Base-by-base conservation (phyloP, 2,329 filamentous ascomycete genomes). In the Phaeosphaeria sp. region DNA sequence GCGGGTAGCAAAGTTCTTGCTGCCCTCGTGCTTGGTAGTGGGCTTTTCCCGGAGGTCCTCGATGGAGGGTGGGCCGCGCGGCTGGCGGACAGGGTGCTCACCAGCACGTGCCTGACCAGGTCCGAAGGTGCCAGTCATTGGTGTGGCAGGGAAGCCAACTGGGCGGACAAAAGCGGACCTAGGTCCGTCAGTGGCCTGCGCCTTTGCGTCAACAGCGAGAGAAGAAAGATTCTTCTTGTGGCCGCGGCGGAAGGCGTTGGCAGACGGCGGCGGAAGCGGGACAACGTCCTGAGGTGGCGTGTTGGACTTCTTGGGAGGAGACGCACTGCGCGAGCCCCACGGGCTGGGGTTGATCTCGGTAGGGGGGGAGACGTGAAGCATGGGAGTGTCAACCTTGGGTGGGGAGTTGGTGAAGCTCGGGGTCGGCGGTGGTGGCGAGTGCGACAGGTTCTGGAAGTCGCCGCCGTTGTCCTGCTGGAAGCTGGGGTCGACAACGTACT, bases 1-100 rank as follows among this genome's bases (percentile, higher is more conserved):
- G 60, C 95, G 93, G 55, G 93, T 89, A 11, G 91, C 91, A 79
- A 99, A 99, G 82, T 99, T 99, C 87, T 97, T 83, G 87, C 94
- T 97, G 22, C 94, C 95, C 77, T 98, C 94, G 63, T 94, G 87
- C 81, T 93, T 97, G 66, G 92, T 89, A 8, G 94, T 98, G 1
- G 95, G 95, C 80, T 93, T 95, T 20, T 89, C 86, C 72, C 90
- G 87, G 59, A 99, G 87, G 80, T 99, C 95, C 66, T 99, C 95
- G 50, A 98, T 85, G 15, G 91, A 88, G 15, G 95, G 95, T 22
- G 95, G 95, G 5, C 93, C 93, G 63, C 93, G 92, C 51, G 95
- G 95, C 79, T 99, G 95, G 57, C 95, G 93, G 51, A 92, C 81
- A 8, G 95, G 95, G 75, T 99, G 95, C 80, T 98, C 95, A 66